Conservation (phyloP, 352 stramenopile genomes). For the Globisporangium acanthophoron region DNA sequence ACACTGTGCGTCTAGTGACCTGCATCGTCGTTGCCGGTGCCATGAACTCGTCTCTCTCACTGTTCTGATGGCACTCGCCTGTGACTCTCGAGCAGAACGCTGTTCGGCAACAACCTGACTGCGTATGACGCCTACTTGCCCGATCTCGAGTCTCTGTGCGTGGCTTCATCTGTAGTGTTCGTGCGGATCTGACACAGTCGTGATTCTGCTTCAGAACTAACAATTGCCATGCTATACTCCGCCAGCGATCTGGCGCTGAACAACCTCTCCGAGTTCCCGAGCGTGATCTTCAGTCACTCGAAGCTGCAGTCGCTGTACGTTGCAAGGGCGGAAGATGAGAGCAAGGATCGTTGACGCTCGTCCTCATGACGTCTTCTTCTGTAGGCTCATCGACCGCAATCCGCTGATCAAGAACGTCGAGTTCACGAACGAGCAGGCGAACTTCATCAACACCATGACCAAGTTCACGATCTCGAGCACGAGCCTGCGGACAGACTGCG, state of each 20-base stretch:
- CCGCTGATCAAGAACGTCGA: background rate
- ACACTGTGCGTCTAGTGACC: background rate
- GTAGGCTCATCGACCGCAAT: background rate
- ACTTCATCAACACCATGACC: background rate
- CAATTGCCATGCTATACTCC: background rate
- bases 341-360: too few species aligned
- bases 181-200: too few species aligned
- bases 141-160: slow-evolving; percentile 8
- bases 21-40: background rate
- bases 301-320: slow-evolving; percentile 6
- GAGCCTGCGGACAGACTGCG: background rate
- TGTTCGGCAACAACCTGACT: slow-evolving; percentile 1
- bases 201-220: too few species aligned
- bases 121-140: slow-evolving; percentile 1
- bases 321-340: background rate
- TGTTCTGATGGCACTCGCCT: background rate
- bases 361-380: background rate
- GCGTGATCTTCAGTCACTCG: slow-evolving; percentile 4
- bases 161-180: background rate
- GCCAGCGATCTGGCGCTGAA: slow-evolving; percentile 2
- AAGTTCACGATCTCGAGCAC: background rate
- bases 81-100: background rate
- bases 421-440: slow-evolving; percentile 3
- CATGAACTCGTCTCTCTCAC: background rate
- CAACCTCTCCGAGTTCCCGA: background rate